Evolutionary conservation across 2,329 filamentous ascomycete genomes (phyloP).

Genomic region (Mycosphaerelloides madeirae): DNA sequence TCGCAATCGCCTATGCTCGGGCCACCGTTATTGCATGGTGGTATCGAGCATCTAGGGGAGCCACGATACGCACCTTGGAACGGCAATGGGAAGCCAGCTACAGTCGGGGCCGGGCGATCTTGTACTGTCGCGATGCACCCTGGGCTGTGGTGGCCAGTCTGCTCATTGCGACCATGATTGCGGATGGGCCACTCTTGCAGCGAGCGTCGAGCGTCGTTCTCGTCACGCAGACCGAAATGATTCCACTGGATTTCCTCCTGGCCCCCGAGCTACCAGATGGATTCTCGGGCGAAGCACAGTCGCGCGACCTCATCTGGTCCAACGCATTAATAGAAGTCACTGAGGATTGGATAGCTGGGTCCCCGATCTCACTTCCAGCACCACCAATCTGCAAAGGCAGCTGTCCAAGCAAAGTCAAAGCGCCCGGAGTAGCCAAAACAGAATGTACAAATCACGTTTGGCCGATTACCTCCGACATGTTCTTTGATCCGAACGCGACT

Average conservation of each 20-base stretch:
- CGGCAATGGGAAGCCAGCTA: conserved; percentile 11
- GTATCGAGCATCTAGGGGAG: conserved; percentile 10
- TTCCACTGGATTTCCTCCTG: conserved; percentile 6
- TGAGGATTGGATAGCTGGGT: conserved; percentile 1
- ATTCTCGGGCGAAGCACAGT: conserved; percentile 9
- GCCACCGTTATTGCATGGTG: conserved; percentile 11
- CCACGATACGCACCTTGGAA: conserved; percentile 7
- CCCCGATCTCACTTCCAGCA: neutral
- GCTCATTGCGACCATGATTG: conserved; percentile 4
- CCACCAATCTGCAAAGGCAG: conserved; percentile 2
- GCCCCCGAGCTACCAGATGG: conserved; percentile 9
- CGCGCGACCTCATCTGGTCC: neutral
- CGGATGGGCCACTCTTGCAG: conserved; percentile 12
- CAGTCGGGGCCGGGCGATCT: neutral
- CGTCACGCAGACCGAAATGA: conserved; percentile 3
- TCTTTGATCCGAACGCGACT: too few relatives aligned
- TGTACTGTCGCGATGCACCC: neutral
- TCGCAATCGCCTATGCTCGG: conserved; percentile 7
- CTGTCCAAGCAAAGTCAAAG: too few relatives aligned
- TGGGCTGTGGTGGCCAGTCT: neutral
- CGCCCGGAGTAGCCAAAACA: too few relatives aligned
- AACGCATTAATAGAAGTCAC: neutral
- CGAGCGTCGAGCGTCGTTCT: conserved; percentile 5
- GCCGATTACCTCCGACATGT: too few relatives aligned
- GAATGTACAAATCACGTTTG: too few relatives aligned